Percentiles rank a stretch among this genome's conserved stretches.
Conservation (phyloP, 2,329 filamentous ascomycete species). For the Penicillium sp. region DNA sequence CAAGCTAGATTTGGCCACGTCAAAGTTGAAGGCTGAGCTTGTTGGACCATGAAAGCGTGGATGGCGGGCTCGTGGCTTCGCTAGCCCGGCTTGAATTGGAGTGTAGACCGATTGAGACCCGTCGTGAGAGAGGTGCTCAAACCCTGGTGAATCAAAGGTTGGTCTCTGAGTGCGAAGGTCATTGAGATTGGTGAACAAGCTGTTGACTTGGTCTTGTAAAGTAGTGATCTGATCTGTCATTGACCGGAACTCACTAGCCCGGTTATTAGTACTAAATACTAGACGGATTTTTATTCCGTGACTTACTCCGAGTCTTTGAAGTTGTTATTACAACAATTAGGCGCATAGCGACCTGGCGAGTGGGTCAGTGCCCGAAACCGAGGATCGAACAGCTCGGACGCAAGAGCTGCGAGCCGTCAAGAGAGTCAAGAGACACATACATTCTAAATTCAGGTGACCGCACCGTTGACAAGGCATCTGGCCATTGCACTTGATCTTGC, state of each 20-base stretch:
- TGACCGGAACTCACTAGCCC: conserved; percentile 69
- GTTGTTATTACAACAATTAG: conserved; percentile 69
- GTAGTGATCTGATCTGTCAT: conserved; percentile 72
- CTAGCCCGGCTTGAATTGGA: conserved; percentile 42
- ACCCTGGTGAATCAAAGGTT: conserved; percentile 33
- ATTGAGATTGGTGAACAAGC: conserved; percentile 70
- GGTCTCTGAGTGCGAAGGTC: conserved; percentile 57
- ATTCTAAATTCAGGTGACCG: conserved; percentile 63
- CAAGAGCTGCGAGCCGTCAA: neutral
- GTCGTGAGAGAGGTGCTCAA: conserved; percentile 41
- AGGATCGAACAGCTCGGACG: neutral
- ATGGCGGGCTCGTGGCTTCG: conserved; percentile 54
- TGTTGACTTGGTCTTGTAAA: conserved; percentile 81
- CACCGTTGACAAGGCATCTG: conserved; percentile 65
- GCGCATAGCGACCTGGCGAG: conserved; percentile 57
- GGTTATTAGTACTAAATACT: conserved; percentile 5
- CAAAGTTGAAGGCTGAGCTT: conserved; percentile 79
- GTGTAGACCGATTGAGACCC: conserved; percentile 41
- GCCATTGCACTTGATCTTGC: conserved; percentile 69
- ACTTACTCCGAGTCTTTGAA: conserved; percentile 82
- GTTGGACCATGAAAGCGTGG: conserved; percentile 80
- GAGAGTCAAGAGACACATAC: conserved; percentile 27
- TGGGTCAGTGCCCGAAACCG: conserved; percentile 3
- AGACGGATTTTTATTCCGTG: neutral
- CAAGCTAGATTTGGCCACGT: conserved; percentile 81